Base-by-base conservation (phyloP, 2,329 filamentous ascomycete species). In the Phyllosticta paracitricarpa region DNA sequence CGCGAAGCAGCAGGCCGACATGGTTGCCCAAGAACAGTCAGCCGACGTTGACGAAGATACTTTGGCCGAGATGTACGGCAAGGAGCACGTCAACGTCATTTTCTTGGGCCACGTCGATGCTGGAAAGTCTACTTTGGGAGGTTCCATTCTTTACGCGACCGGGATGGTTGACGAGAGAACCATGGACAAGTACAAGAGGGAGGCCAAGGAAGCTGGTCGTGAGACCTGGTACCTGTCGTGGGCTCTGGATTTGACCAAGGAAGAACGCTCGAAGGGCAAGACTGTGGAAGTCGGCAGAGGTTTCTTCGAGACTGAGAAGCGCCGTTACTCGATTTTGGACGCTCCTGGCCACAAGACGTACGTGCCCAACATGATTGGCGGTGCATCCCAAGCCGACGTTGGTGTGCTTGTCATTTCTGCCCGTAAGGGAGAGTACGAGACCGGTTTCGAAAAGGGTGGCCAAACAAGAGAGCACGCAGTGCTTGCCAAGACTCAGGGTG, bases 121-220 rank as follows among this genome's bases (percentile, higher is more conserved):
- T 58, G 94, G 94, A 68, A 99, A 99, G 79, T 97, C 91, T 51
- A 99, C 94, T 2, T 82, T 99, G 5, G 94, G 94, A 72, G 94
- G 94, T 57, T 89, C 89, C 58, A 96, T 99, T 65, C 81, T 99
- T 14, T 96, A 94, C 74, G 86, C 85, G 58, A 97, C 93, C 4
- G 94, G 94, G 63, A 99, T 97, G 94, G 94, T 99, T n/a, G 95
- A 99, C 71, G 91, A 99, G 77, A 86, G 94, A 73, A 99, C 94
- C 40, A 85, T 99, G 82, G 94, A 99, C 59, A 99, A 99, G 78
- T 96, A 96, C 81, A 96, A 93, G 83, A 86, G 85, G 68, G 95
- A 99, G 70, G 93, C 94, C 57, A 97, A 96, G 81, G 94, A 97
- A 10, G 83, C 94, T 66, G 94, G 94, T 59, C 89, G 92, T 79